These are phyloP conservation scores for Anaeromyces robustus DNA, from an alignment of 192 early-diverging fungal species.

Conservation along the genomic window DNA sequence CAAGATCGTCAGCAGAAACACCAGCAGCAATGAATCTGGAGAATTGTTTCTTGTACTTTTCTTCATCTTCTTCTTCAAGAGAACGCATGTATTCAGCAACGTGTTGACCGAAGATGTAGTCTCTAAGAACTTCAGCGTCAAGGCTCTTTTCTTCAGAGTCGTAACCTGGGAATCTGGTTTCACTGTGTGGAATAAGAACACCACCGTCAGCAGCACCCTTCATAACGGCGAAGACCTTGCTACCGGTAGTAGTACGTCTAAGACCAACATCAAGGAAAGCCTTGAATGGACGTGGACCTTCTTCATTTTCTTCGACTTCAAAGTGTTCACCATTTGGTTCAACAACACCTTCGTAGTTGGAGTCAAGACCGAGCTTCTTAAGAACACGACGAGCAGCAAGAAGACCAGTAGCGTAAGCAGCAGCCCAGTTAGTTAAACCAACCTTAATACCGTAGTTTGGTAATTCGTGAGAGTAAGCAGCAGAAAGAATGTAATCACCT, in stretches of 20 bases:
- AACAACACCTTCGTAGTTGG: constrained; percentile 79
- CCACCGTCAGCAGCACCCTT: constrained; percentile 99
- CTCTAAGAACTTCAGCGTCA: constrained; percentile 81
- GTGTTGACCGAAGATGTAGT: constrained; percentile 97
- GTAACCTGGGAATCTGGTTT: constrained; percentile 95
- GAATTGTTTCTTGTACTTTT: constrained; percentile 92
- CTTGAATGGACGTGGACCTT: constrained; percentile 94
- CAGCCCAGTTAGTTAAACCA: constrained; percentile 99
- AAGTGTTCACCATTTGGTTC: constrained; percentile 66
- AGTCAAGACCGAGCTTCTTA: constrained; percentile 81
- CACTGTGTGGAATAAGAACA: constrained; percentile 87
- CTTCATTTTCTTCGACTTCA: constrained; percentile 70
- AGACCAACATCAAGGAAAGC: constrained; percentile 95
- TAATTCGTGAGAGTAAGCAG: constrained; percentile 95
- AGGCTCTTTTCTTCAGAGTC: constrained; percentile 70
- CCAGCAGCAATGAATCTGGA: constrained; percentile 79
- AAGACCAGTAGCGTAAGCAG: constrained; percentile 96
- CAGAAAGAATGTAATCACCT: constrained; percentile 86
- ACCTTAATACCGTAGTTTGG: constrained; percentile 87
- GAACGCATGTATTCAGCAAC: constrained; percentile 95
- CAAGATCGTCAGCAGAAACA: constrained; percentile 74
- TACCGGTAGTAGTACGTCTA: constrained; percentile 91
- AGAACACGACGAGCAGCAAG: constrained; percentile 90
- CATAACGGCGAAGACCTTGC: constrained; percentile 90
- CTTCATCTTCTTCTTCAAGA: constrained; percentile 98